phyloP scores from a whole-genome alignment of 352 stramenopile genomes.

The Pilasporangium apinafurcum region DNA sequence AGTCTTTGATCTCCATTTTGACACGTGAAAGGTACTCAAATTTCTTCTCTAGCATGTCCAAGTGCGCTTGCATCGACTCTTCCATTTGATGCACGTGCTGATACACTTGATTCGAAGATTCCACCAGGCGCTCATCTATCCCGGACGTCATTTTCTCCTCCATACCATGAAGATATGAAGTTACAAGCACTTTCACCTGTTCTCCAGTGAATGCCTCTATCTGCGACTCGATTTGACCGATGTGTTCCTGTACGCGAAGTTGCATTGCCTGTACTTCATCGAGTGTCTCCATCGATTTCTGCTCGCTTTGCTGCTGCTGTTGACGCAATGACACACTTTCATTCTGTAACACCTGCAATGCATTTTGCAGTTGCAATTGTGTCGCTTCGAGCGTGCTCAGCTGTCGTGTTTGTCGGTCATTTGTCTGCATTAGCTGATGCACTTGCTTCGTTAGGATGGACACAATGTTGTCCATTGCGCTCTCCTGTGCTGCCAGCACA shows the following conservation, averaged over 20 bases:
- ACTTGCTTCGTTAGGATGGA: slow-evolving; percentile 44
- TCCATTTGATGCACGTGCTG: slow-evolving; percentile 25
- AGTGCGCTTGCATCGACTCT: slow-evolving; percentile 29
- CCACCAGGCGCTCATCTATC: slow-evolving; percentile 18
- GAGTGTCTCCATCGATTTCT: neutral
- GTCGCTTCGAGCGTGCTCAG: slow-evolving; percentile 28
- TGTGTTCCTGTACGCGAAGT: slow-evolving; percentile 11
- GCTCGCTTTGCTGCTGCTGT: slow-evolving; percentile 5
- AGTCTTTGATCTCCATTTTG: slow-evolving; percentile 73
- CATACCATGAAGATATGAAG: slow-evolving; percentile 12
- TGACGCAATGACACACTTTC: slow-evolving; percentile 8
- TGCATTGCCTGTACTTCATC: slow-evolving; percentile 1
- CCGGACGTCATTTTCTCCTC: slow-evolving; percentile 23
- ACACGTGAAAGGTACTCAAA: slow-evolving; percentile 65
- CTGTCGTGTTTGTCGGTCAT: slow-evolving; percentile 19
- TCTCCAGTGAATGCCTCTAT: slow-evolving; percentile 12
- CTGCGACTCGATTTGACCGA: slow-evolving; percentile 5
- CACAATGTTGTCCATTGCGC: slow-evolving; percentile 43
- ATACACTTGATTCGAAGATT: slow-evolving; percentile 17
- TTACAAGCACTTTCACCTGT: slow-evolving; percentile 13
- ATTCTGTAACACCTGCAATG: slow-evolving; percentile 12
- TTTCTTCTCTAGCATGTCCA: slow-evolving; percentile 64
- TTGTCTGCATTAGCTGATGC: slow-evolving; percentile 31
- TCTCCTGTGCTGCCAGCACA: slow-evolving; percentile 56
- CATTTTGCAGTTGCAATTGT: slow-evolving; percentile 16